Conservation (phyloP, 2,329 filamentous ascomycete genomes). For the Cryphonectria parasitica region DNA sequence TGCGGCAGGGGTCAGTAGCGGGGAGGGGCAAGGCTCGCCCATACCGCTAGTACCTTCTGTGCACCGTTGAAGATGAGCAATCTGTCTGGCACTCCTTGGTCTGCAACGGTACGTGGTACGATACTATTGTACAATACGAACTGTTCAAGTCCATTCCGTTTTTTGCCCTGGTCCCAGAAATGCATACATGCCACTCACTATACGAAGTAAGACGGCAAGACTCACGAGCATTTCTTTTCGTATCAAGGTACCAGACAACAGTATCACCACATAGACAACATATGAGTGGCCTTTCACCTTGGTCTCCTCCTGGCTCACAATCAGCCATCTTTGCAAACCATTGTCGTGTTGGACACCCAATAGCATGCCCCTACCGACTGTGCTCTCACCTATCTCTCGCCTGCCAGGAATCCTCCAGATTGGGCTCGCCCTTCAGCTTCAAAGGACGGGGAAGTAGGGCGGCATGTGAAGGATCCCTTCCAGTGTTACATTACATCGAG, state of each 20-base stretch:
- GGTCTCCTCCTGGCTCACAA: not conserved
- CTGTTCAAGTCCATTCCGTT: not conserved
- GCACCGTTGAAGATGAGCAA: not conserved
- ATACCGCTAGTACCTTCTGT: not conserved
- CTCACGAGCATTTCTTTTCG: not conserved
- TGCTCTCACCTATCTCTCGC: not conserved
- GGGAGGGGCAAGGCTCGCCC: not conserved
- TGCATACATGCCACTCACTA: not conserved
- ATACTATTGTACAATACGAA: not conserved
- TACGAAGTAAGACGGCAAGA: not conserved
- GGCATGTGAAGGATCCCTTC: not conserved
- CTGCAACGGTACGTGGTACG: not conserved
- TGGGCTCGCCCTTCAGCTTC: not conserved
- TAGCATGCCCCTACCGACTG: not conserved
- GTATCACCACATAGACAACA: not conserved
- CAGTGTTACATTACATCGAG: conserved; percentile 17
- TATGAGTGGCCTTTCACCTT: not conserved
- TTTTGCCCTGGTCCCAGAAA: not conserved
- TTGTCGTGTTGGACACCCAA: no score
- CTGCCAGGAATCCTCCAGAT: not conserved
- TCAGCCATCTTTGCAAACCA: not conserved
- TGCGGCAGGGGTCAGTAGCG: not conserved
- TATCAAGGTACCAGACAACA: not conserved
- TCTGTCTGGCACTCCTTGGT: not conserved
- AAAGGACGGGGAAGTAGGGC: not conserved